Base-by-base conservation (phyloP, 768 basidiomycete genomes). In the Fibroporia radiculosa region DNA sequence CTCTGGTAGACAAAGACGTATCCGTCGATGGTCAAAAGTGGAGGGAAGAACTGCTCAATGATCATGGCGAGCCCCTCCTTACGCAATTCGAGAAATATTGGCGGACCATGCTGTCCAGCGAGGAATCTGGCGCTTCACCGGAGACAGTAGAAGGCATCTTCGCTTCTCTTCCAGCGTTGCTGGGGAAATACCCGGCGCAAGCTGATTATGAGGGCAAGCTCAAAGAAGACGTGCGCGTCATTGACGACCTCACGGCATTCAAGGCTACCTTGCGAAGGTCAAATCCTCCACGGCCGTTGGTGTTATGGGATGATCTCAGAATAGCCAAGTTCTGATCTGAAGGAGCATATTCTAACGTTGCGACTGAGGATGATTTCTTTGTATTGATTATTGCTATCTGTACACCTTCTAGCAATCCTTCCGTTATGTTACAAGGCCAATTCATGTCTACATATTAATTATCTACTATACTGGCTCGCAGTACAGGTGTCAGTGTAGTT, bases 271-370 rank as follows among this genome's bases (percentile, higher is more conserved):
- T 93, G 40, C 57, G 61, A 32, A 62, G 71, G 14, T 74, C 83
- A 3, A 69, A 71, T 22, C 72, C 73, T 49, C 75, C 84, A n/a
- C 70, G 70, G 29, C 80, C 89, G 2, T 66, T 91, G 51, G 81
- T 80, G 1, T 65, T 78, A 40, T 89, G 84, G 84, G 77, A 75
- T 26, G 87, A 89, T 65, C 66, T 86, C 42, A 84, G 83, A 16
- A 59, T 65, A 5, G 60, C 82, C 2, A 80, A 71, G 50, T 71
- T 77, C 35, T 84, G 63, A 70, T 14, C 29, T n/a, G 10, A 31
- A 4, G 20, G 20, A 34, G 5, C 33, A 38, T 14, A 8, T 6
- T 20, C 34, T n/a, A n/a, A 31, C n/a, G 10, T 31, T 10, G 29
- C n/a, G 10, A 31, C 29, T 31, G 10, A 16, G 10, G 16, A 31